These are phyloP conservation scores for Talaromyces sp. DNA, from an alignment of 2,329 filamentous ascomycete species.

Conservation along the genomic window DNA sequence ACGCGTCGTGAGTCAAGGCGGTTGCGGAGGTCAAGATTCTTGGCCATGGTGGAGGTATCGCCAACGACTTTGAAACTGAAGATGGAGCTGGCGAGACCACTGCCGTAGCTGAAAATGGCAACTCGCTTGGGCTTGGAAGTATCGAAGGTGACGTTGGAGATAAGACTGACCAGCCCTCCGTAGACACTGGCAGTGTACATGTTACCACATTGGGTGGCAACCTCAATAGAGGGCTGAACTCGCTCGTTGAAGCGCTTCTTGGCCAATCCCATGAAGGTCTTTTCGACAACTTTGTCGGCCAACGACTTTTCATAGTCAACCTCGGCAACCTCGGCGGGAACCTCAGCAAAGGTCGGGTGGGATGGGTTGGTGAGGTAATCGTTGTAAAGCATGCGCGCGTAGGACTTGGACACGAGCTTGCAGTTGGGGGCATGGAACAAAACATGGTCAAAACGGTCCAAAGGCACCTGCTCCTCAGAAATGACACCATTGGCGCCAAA, in stretches of 20 bases:
- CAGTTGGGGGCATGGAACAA: conserved; percentile 80
- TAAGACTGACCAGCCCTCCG: conserved; percentile 54
- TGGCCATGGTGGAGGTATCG: conserved; percentile 63
- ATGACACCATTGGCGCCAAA: conserved; percentile 49
- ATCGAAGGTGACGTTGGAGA: conserved; percentile 61
- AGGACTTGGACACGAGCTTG: conserved; percentile 84
- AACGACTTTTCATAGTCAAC: conserved; percentile 76
- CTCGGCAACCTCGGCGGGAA: conserved; percentile 70
- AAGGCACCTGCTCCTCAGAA: conserved; percentile 53
- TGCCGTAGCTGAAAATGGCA: conserved; percentile 75
- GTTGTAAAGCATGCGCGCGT: conserved; percentile 78
- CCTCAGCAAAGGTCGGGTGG: conserved; percentile 65
- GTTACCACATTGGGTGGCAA: conserved; percentile 69
- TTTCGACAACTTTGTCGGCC: conserved; percentile 77
- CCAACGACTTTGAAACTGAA: conserved; percentile 65
- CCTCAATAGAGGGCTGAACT: conserved; percentile 68
- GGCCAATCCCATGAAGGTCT: conserved; percentile 77
- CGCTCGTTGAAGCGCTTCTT: conserved; percentile 82
- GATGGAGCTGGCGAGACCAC: conserved; percentile 69
- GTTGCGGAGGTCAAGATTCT: conserved; percentile 66
- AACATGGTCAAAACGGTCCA: conserved; percentile 81
- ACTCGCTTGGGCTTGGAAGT: conserved; percentile 67
- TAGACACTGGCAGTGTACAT: conserved; percentile 62
- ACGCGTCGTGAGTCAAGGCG: conserved; percentile 63
- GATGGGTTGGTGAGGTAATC: conserved; percentile 72